These are phyloP conservation scores for Penicillium sp. DNA, from an alignment of 2,329 filamentous ascomycete genomes.

Conservation along the genomic window DNA sequence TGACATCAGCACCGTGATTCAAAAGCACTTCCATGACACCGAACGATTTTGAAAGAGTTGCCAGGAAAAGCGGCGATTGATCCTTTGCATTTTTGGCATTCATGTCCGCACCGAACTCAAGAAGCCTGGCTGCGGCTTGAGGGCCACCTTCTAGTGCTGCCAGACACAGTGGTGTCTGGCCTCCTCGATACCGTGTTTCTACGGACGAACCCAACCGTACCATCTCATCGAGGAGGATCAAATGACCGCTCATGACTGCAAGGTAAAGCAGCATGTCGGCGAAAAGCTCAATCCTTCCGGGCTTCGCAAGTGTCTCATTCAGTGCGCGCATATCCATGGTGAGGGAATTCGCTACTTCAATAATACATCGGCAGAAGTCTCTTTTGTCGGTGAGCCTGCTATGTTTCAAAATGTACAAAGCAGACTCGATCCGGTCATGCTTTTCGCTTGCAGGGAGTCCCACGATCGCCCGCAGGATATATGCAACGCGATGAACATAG, in stretches of 20 bases:
- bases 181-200: neutral
- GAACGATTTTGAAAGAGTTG: neutral
- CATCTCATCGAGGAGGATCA: neutral
- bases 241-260: neutral
- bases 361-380: neutral
- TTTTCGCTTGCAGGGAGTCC: neutral
- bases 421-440: neutral
- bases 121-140: neutral
- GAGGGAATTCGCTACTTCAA: neutral
- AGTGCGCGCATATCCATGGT: neutral
- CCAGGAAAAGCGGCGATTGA: neutral
- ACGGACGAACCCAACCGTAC: neutral
- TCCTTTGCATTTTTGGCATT: neutral
- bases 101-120: neutral
- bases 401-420: neutral
- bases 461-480: neutral
- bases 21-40: neutral
- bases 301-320: neutral
- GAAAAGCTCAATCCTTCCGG: neutral
- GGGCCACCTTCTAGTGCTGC: neutral
- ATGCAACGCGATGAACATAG: neutral
- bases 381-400: neutral
- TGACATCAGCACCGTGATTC: neutral
- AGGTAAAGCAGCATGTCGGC: slow-evolving; percentile 1
- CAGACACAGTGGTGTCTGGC: neutral